A percentile compares a stretch with the other conserved stretches of the same genome.
Conservation (phyloP, 805 yeast species). For the Candida ipomoeae region DNA sequence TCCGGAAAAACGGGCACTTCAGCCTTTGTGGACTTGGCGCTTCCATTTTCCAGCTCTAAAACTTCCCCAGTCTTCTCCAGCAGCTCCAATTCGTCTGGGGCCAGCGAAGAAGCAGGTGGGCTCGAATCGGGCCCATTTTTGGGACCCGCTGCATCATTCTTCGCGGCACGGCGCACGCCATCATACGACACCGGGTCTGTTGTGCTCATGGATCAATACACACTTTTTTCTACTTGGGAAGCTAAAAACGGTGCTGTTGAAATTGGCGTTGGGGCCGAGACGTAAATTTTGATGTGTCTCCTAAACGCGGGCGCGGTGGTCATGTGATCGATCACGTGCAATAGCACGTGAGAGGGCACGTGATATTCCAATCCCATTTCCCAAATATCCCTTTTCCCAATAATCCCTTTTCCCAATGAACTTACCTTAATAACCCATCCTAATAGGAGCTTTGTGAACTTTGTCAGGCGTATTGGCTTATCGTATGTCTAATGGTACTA, state of each 20-base stretch:
- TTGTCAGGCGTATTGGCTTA: too few relatives aligned
- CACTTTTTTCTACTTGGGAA: neutral
- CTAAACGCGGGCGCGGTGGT: neutral
- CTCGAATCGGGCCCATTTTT: neutral
- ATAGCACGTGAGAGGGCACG: neutral
- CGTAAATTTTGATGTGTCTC: neutral
- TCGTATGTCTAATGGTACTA: too few relatives aligned
- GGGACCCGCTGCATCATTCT: too few relatives aligned
- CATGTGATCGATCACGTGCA: neutral
- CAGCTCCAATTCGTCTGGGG: neutral
- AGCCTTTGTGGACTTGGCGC: neutral
- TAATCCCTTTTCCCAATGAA: too few relatives aligned
- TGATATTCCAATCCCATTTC: too few relatives aligned
- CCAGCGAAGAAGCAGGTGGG: too few relatives aligned
- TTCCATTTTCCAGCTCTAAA: too few relatives aligned
- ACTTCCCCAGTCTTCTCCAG: neutral
- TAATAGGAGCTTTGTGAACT: too few relatives aligned
- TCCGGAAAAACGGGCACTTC: neutral
- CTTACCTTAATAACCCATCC: too few relatives aligned
- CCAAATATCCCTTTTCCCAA: too few relatives aligned
- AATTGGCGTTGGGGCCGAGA: neutral
- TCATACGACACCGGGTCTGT: neutral
- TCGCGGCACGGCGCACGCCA: neutral
- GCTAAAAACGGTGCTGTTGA: neutral
- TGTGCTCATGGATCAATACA: constrained; percentile 1